phyloP scores from a whole-genome alignment of 208 protist genomes.

The Leishmania major region DNA sequence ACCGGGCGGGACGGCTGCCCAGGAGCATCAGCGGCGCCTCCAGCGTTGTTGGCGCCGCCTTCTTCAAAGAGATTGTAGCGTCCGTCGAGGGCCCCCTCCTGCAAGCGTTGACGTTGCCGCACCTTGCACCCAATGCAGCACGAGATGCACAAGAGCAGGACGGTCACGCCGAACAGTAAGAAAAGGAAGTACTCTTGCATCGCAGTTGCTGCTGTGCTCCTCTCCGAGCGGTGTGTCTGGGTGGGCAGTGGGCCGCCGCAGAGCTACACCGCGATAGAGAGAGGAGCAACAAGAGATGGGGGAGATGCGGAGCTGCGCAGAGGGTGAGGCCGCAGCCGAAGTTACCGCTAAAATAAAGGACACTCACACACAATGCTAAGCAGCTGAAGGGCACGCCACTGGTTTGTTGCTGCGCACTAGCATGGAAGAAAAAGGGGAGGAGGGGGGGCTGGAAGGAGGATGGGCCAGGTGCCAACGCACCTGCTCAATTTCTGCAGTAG shows the following conservation, averaged over 20 bases:
- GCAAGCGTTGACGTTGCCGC: neutral
- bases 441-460: neutral
- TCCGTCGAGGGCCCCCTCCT: neutral
- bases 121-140: neutral
- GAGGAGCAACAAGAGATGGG: neutral
- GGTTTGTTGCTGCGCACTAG: neutral
- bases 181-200: slow-evolving; percentile 9
- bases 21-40: neutral
- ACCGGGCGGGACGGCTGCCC: neutral
- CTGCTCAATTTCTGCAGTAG: neutral
- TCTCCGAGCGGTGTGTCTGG: neutral
- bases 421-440: neutral
- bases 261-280: neutral
- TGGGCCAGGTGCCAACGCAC: neutral
- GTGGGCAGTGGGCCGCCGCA: neutral
- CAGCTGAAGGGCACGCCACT: neutral
- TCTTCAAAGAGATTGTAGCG: neutral
- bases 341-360: neutral
- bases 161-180: neutral
- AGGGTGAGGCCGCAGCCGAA: neutral
- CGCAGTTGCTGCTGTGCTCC: neutral
- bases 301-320: neutral
- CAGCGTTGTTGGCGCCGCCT: neutral
- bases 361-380: neutral
- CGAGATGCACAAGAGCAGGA: neutral